These are phyloP conservation scores for Lolium perenne DNA, from an alignment of 176 grass and related monocot genomes.

Conservation along the genomic window DNA sequence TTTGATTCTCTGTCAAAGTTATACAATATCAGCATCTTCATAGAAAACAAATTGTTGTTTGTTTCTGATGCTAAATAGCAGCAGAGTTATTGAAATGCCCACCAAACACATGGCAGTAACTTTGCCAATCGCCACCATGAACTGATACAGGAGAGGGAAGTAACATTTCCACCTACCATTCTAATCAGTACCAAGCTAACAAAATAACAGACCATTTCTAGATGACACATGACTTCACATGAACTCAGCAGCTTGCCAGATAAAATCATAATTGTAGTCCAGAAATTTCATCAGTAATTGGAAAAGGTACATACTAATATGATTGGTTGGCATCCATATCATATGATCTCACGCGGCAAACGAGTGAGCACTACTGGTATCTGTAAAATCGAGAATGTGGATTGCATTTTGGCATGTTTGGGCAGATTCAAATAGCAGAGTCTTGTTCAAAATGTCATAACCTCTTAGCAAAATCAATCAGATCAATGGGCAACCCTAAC, in stretches of 20 bases:
- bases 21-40: not conserved
- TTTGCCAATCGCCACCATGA: not conserved
- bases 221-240: not conserved
- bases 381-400: not conserved
- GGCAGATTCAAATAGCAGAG: not conserved
- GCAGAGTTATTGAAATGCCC: not conserved
- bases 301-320: not conserved
- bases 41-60: not conserved
- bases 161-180: not conserved
- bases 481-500: not conserved
- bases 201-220: not conserved
- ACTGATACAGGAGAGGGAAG: not conserved
- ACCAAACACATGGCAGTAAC: not conserved
- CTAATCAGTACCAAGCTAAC: not conserved
- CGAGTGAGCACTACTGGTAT: not conserved
- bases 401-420: constrained; percentile 6
- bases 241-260: not conserved
- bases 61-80: not conserved
- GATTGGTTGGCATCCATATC: not conserved
- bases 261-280: not conserved
- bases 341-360: not conserved
- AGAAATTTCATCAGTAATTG: not conserved
- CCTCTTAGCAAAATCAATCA: not conserved
- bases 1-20: not conserved
- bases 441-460: not conserved